Evolutionary conservation across 768 basidiomycete genomes (phyloP).

Genomic region (Amanita subjunquillea): DNA sequence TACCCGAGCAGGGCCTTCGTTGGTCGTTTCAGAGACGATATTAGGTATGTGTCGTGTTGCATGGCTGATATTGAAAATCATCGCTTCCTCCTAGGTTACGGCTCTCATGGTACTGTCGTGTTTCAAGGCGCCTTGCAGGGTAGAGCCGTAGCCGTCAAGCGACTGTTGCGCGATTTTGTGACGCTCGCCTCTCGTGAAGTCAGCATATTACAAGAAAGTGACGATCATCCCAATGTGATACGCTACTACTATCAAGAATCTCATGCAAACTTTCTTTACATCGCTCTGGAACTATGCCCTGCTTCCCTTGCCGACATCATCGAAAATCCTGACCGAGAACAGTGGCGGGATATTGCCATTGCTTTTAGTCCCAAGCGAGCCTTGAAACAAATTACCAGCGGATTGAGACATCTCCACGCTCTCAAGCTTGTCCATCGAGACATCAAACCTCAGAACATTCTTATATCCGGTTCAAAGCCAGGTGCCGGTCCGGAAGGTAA

Average conservation of each 20-base stretch:
- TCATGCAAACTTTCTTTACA: constrained; percentile 90
- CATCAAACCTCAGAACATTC: constrained; percentile 97
- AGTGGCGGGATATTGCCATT: constrained; percentile 67
- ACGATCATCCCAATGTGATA: constrained; percentile 98
- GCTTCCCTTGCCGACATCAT: constrained; percentile 83
- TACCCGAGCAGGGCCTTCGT: constrained; percentile 28
- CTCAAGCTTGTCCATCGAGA: constrained; percentile 97
- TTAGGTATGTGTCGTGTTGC: constrained; percentile 40
- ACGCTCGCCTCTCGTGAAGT: constrained; percentile 93
- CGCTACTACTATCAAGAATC: constrained; percentile 97
- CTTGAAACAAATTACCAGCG: constrained; percentile 76
- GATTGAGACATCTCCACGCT: constrained; percentile 82
- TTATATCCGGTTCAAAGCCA: constrained; percentile 66
- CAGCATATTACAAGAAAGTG: constrained; percentile 87
- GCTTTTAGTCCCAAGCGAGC: constrained; percentile 85
- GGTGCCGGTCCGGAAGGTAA: constrained; percentile 24
- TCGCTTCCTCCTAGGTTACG: constrained; percentile 53
- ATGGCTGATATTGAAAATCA: constrained; percentile 1
- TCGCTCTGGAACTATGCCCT: constrained; percentile 92
- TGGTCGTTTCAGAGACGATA: constrained; percentile 64
- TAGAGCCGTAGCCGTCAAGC: constrained; percentile 96
- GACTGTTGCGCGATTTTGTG: constrained; percentile 89
- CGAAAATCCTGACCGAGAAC: constrained; percentile 60
- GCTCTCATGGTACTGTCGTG: constrained; percentile 95
- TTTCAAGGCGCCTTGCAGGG: constrained; percentile 93